phyloP scores from a whole-genome alignment of 805 yeast genomes.

The Candida khao-thaluensis region DNA sequence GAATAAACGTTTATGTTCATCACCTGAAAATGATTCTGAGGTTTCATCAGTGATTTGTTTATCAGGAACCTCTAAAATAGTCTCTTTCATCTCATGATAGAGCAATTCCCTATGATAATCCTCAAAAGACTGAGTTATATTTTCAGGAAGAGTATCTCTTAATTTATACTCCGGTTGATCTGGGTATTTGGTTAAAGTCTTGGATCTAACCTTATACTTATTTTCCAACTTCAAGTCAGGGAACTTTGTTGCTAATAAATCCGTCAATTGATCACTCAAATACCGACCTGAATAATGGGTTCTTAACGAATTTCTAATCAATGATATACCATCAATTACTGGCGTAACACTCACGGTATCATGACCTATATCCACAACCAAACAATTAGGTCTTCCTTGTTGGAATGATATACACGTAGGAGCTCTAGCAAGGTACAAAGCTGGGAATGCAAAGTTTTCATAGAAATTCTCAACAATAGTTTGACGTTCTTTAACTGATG shows the following conservation, averaged over 20 bases:
- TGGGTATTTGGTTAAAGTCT: conserved; percentile 36
- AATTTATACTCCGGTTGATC: conserved; percentile 23
- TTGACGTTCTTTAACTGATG: conserved; percentile 60
- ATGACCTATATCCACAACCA: conserved; percentile 85
- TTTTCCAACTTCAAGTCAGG: conserved; percentile 15
- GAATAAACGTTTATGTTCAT: conserved; percentile 45
- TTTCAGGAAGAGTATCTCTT: conserved; percentile 22
- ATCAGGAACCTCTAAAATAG: conserved; percentile 56
- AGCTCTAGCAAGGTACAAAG: conserved; percentile 73
- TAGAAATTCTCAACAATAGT: conserved; percentile 69
- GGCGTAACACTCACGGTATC: conserved; percentile 76
- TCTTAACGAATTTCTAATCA: conserved; percentile 65
- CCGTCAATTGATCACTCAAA: conserved; percentile 53
- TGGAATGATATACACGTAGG: conserved; percentile 91
- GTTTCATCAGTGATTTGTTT: conserved; percentile 23
- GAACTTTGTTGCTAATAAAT: conserved; percentile 34
- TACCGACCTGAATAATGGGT: conserved; percentile 75
- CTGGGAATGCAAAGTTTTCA: conserved; percentile 72
- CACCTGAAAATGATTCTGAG: conserved; percentile 18
- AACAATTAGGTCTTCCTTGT: conserved; percentile 81
- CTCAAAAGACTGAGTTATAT: conserved; percentile 50
- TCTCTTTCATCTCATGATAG: conserved; percentile 74
- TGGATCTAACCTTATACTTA: conserved; percentile 51
- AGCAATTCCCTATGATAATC: conserved; percentile 56
- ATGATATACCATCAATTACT: conserved; percentile 76